Base-by-base conservation (phyloP, 2,329 filamentous ascomycete genomes). In the Cladosporium sp. region DNA sequence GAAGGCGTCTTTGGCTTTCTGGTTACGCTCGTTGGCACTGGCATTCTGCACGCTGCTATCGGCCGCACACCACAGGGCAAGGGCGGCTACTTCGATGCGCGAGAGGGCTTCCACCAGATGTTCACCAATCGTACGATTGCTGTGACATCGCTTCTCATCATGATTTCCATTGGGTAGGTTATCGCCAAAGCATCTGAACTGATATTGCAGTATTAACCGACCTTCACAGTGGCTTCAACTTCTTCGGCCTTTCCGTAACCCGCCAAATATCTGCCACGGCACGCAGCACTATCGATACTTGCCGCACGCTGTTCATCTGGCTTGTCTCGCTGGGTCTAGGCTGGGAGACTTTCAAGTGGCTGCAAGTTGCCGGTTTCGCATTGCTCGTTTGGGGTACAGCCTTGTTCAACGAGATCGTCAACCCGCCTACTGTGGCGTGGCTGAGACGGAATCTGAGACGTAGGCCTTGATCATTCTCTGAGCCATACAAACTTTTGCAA, bases 261-360 rank as follows among this genome's bases (percentile, higher is more conserved):
- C 83, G 89, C 54, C 84, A 73, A 55, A 89, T 99, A 58, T 95
- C 88, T 56, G 93, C 93, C 9, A 99, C 93, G 0, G 89, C 92
- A 1, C 84, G 93, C 54, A 95, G 89, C 27, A 97, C 92, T 24
- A 97, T 99, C 62, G 93, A 99, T 69, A 99, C 93, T 1, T 97
- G 91, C 76, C 84, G 92, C 36, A 99, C 93, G 0, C 80, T 99
- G 1, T 97, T 99, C 73, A 97, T 99, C 71, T 99, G 93, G 93
- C 80, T 99, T 22, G 88, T 96, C 12, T 95, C 89, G 15, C 80
- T 99, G 4, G 89, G 87, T 3, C 80, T 99, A 2, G 91, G 91
- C 54, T 99, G 93, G 93, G 93, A 99, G 73, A 85, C 83, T 0
- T 97, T 99, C 80, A 97, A 97, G 73, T 95, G 89, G 86, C 80